Evolutionary conservation across 148 eudicot species (phyloP), one percentile per base, ranked within the genome.

Genomic region (Cornus suecica): DNA sequence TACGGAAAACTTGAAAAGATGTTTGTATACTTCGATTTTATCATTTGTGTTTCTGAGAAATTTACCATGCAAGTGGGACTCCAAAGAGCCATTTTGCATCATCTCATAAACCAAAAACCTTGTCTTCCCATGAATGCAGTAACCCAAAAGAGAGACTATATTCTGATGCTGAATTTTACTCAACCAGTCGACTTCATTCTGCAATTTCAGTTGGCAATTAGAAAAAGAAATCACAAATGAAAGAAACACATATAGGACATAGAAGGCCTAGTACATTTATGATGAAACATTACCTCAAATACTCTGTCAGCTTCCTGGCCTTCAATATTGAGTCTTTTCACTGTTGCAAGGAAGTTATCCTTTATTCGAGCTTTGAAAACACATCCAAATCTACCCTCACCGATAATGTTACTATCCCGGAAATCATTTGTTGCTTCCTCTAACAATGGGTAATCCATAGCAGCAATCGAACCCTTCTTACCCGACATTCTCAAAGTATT

Each of bases 31-130:
- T n/a, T n/a, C n/a, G n/a, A n/a, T 8, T 64, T 31, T 8, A 5
- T 26, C 10, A 22, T n/a, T n/a, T n/a, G n/a, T n/a, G n/a, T n/a
- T n/a, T 37, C 42, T 22, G 16, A 61, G 41, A 48, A 25, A 6
- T 66, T 80, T 87, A 94, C 98, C 98, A 65, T 91, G 94, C 78
- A 94, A 83, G 60, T 87, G 97, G 65, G 69, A 77, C 16, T 91
- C 93, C 79, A 94, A 79, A 66, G 97, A 91, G 25, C 98, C 98
- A 65, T 90, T 88, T 64, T 83, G 87, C 93, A 91, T 90, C 87
- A 94, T 75, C 81, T 94, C 97, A 76, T 90, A 90, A 34, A 86
- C 90, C 78, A 94, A 80, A 80, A 90, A 90, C 75, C 83, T 87
- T 10, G 78, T 74, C 60, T 91, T 88, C 30, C 84, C 85, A 68